Conservation (phyloP, 192 early-diverging fungal species). For the Lobosporangium transversale region DNA sequence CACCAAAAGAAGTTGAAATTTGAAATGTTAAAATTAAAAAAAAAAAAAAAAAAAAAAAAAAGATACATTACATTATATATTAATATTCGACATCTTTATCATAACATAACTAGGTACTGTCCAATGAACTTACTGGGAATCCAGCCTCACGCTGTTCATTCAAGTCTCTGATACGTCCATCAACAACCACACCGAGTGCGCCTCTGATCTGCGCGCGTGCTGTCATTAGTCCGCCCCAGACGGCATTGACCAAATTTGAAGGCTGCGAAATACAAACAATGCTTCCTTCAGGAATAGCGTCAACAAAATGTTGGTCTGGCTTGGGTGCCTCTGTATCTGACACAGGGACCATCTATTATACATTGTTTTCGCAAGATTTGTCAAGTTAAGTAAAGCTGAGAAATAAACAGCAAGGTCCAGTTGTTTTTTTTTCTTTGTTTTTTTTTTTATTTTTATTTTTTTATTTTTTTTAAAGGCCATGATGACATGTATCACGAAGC, state of each 20-base stretch:
- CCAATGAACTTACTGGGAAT: constrained; percentile 61
- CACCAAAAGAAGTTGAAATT: too few species aligned
- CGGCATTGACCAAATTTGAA: constrained; percentile 60
- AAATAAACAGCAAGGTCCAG: too few species aligned
- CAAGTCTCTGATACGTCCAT: constrained; percentile 64
- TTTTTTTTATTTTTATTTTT: too few species aligned
- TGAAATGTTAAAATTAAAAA: too few species aligned
- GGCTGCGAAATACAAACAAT: constrained; percentile 66
- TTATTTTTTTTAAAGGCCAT: neutral
- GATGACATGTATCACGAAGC: neutral
- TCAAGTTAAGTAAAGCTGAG: too few species aligned
- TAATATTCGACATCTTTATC: neutral
- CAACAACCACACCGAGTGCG: constrained; percentile 63
- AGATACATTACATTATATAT: neutral
- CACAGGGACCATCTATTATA: constrained; percentile 61
- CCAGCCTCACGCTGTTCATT: constrained; percentile 60
- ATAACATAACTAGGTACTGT: too few species aligned
- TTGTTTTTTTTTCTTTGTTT: too few species aligned
- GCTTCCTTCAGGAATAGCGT: constrained; percentile 55
- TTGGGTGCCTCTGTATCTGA: constrained; percentile 54
- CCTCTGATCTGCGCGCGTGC: constrained; percentile 59
- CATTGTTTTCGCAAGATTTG: too few species aligned
- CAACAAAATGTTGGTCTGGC: constrained; percentile 55
- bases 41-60: neutral
- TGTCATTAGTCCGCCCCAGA: constrained; percentile 70